A percentile compares a stretch with the other conserved stretches of the same genome.
Evolutionary conservation across 371 early-diverging fungal genomes (phyloP).

Genomic region (Circinella minor): DNA sequence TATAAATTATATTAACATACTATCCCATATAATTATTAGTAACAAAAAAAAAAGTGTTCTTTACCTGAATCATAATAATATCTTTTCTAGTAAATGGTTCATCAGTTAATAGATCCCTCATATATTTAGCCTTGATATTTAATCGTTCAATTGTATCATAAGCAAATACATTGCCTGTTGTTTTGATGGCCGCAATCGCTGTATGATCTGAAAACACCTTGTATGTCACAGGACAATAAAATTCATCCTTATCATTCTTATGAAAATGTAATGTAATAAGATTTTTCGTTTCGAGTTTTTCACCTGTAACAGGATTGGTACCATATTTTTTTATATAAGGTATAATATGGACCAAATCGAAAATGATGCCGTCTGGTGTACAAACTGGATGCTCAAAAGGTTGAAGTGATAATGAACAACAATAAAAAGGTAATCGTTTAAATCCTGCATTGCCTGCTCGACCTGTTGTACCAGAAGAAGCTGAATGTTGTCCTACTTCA

Average conservation of each 20-base stretch:
- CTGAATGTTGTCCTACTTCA: constrained; percentile 75
- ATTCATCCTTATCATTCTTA: constrained; percentile 83
- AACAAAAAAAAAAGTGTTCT: too few relatives aligned
- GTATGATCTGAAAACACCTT: constrained; percentile 88
- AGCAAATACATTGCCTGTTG: constrained; percentile 90
- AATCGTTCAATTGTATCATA: constrained; percentile 87
- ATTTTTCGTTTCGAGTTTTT: constrained; percentile 72
- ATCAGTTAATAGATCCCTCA: constrained; percentile 88
- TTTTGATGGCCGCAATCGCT: constrained; percentile 88
- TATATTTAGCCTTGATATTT: constrained; percentile 83
- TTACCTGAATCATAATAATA: constrained; percentile 82
- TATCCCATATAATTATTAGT: neutral
- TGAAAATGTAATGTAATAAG: constrained; percentile 79
- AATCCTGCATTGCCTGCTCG: constrained; percentile 55
- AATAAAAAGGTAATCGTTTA: constrained; percentile 80
- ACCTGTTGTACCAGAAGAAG: constrained; percentile 60
- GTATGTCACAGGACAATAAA: constrained; percentile 89
- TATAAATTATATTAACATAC: too few relatives aligned
- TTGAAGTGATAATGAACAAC: constrained; percentile 85
- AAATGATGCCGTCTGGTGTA: constrained; percentile 85
- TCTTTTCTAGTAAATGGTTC: constrained; percentile 87
- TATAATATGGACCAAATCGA: constrained; percentile 85
- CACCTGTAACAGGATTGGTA: constrained; percentile 90
- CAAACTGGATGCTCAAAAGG: constrained; percentile 91
- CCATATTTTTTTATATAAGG: constrained; percentile 86